Conservation (phyloP, 1,284 basidiomycete species). For the Austroboletus niveus region DNA sequence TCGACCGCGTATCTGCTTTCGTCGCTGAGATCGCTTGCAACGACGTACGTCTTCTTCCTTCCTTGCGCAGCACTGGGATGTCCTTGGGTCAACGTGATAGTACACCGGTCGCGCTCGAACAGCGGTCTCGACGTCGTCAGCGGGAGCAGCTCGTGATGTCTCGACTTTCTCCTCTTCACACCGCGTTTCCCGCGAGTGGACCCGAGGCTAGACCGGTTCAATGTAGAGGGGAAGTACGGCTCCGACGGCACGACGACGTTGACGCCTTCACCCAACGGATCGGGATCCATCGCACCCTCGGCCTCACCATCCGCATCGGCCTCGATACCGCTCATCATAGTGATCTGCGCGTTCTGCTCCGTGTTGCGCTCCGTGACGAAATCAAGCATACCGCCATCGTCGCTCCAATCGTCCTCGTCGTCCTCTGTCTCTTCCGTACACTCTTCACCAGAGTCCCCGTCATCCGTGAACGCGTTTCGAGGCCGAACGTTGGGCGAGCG, state of each 20-base stretch:
- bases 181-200: conserved; percentile 41
- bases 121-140: conserved; percentile 72
- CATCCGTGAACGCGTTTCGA: conserved; percentile 53
- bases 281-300: conserved; percentile 55
- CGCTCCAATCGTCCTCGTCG: conserved; percentile 50
- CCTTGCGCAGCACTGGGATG: conserved; percentile 63
- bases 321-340: conserved; percentile 32
- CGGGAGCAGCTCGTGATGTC: conserved; percentile 58
- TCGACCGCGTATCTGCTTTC: conserved; percentile 91
- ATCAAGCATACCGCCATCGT: conserved; percentile 61
- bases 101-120: conserved; percentile 92
- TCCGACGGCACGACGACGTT: conserved; percentile 84
- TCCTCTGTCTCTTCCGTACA: conserved; percentile 44
- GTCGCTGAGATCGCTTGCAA: conserved; percentile 92
- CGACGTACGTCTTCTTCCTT: conserved; percentile 74
- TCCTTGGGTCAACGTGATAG: conserved; percentile 86
- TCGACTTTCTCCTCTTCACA: conserved; percentile 58
- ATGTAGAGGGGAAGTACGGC: conserved; percentile 73
- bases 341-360: conserved; percentile 69
- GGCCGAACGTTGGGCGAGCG: conserved; percentile 42
- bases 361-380: conserved; percentile 74
- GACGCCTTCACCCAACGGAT: conserved; percentile 83
- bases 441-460: conserved; percentile 56
- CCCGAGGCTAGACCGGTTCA: conserved; percentile 44
- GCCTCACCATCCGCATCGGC: conserved; percentile 42